A percentile compares a stretch with the other conserved stretches of the same genome.
phyloP scores from a whole-genome alignment of 192 early-diverging fungal genomes.

The Coemansia furcata region DNA sequence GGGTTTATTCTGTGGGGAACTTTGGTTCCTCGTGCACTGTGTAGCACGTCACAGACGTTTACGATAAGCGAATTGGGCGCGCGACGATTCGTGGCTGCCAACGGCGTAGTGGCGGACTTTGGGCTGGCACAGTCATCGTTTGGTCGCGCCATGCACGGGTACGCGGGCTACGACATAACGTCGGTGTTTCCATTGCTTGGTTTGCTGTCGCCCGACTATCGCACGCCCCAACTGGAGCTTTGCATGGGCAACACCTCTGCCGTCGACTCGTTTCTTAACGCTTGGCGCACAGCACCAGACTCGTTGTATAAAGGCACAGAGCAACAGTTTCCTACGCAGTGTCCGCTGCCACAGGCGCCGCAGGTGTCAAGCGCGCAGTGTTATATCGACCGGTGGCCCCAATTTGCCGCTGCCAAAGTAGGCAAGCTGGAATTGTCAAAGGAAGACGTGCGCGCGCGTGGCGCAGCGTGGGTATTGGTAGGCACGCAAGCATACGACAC shows the following conservation, averaged over 20 bases:
- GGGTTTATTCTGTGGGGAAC: slow-evolving; percentile 52
- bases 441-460: slow-evolving; percentile 17
- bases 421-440: slow-evolving; percentile 37
- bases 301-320: slow-evolving; percentile 19
- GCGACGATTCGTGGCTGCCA: slow-evolving; percentile 43
- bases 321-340: slow-evolving; percentile 20
- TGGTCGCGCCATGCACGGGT: slow-evolving; percentile 40
- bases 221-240: not conserved
- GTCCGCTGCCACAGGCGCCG: slow-evolving; percentile 51
- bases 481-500: slow-evolving; percentile 39
- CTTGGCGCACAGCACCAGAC: slow-evolving; percentile 24
- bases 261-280: slow-evolving; percentile 17
- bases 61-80: slow-evolving; percentile 20
- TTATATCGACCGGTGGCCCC: slow-evolving; percentile 18
- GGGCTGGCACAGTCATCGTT: slow-evolving; percentile 29
- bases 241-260: slow-evolving; percentile 24
- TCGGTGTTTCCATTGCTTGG: slow-evolving; percentile 42
- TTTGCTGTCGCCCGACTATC: slow-evolving; percentile 18
- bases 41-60: slow-evolving; percentile 50
- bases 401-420: slow-evolving; percentile 35
- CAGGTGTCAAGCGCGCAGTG: slow-evolving; percentile 38
- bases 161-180: slow-evolving; percentile 44
- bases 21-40: slow-evolving; percentile 45
- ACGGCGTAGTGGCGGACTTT: slow-evolving; percentile 52
- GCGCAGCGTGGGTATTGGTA: slow-evolving; percentile 40